Evolutionary conservation across 305 asterid genomes (phyloP).

Genomic region (Solanum hybrid): DNA sequence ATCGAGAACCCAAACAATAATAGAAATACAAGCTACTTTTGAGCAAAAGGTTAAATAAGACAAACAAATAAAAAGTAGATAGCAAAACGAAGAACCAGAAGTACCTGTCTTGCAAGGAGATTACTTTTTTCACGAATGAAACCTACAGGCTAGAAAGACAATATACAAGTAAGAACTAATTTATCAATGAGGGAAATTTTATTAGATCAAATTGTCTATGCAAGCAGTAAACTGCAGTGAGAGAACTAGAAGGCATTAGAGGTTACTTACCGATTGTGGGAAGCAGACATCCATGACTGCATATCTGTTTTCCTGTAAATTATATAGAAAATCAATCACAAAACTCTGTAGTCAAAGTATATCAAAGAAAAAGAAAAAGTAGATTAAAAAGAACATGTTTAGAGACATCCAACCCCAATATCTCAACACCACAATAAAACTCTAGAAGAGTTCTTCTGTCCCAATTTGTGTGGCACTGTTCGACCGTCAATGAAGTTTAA

Average conservation of each 20-base stretch:
- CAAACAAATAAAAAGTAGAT: background rate
- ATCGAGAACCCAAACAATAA: background rate
- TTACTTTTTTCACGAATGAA: constrained; percentile 89
- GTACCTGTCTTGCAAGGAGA: constrained; percentile 81
- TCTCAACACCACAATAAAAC: background rate
- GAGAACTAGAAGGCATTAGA: constrained; percentile 13
- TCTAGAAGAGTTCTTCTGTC: background rate
- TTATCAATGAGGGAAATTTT: background rate
- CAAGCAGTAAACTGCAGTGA: constrained; percentile 13
- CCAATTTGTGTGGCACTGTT: background rate
- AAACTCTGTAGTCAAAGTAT: background rate
- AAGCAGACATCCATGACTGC: constrained; percentile 84
- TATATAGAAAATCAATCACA: constrained; percentile 14
- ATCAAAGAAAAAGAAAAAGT: background rate
- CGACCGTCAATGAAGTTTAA: background rate
- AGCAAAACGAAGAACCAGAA: constrained; percentile 3
- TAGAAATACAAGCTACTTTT: background rate
- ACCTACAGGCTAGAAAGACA: constrained; percentile 78
- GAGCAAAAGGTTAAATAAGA: background rate
- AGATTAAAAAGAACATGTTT: background rate
- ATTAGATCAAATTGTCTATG: constrained; percentile 9
- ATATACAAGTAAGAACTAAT: constrained; percentile 8
- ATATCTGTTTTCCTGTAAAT: constrained; percentile 81
- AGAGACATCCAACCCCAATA: background rate
- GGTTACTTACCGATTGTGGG: constrained; percentile 65